phyloP scores from a whole-genome alignment of 2,329 filamentous ascomycete genomes.

The Clonostachys rosea region DNA sequence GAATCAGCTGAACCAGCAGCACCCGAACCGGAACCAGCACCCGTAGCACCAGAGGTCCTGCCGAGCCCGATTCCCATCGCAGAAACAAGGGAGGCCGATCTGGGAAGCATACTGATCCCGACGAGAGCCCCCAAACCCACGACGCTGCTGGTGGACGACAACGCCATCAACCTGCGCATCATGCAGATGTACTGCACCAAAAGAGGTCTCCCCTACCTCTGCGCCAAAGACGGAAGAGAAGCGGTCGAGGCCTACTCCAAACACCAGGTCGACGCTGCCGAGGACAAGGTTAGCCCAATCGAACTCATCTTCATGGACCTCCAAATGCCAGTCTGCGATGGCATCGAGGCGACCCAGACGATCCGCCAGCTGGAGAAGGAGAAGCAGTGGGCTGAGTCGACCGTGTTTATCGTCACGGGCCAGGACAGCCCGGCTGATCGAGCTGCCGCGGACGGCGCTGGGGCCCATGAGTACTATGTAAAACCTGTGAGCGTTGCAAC shows the following conservation, averaged over 20 bases:
- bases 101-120: too few species aligned
- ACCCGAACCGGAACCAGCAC: too few species aligned
- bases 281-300: not conserved
- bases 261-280: not conserved
- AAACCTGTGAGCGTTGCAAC: not conserved
- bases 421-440: not conserved
- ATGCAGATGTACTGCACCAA: slow-evolving; percentile 39
- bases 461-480: not conserved
- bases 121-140: slow-evolving; percentile 7
- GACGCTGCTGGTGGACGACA: slow-evolving; percentile 40
- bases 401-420: not conserved
- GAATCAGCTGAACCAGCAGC: too few species aligned
- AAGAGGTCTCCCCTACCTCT: slow-evolving; percentile 30
- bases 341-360: not conserved
- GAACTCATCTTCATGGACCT: not conserved
- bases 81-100: too few species aligned
- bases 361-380: not conserved
- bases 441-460: not conserved
- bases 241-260: slow-evolving; percentile 26
- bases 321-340: not conserved
- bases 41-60: too few species aligned
- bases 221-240: slow-evolving; percentile 35
- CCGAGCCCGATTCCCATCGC: too few species aligned
- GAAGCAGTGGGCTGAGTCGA: not conserved
- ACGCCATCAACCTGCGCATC: slow-evolving; percentile 41